These are phyloP conservation scores for Pestalotiopsis sp. DNA, from an alignment of 2,329 filamentous ascomycete species.

Conservation along the genomic window DNA sequence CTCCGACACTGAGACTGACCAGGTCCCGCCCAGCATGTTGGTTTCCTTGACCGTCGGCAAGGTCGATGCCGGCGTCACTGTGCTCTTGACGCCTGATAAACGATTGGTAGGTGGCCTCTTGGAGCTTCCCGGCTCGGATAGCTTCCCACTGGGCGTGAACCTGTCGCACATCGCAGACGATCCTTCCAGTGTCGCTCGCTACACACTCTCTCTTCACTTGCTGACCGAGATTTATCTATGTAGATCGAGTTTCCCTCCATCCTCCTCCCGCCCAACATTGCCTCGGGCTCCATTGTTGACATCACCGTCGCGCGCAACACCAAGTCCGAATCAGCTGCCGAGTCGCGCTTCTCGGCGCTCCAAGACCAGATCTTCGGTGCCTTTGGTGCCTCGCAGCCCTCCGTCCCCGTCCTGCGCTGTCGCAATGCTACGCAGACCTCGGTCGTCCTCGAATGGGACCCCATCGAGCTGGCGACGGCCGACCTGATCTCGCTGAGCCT, in stretches of 20 bases:
- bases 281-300: slow-evolving; percentile 95
- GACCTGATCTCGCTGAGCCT: slow-evolving; percentile 87
- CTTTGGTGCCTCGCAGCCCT: slow-evolving; percentile 81
- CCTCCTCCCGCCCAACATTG: slow-evolving; percentile 91
- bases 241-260: slow-evolving; percentile 99
- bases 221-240: slow-evolving; percentile 22
- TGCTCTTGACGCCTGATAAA: slow-evolving; percentile 95
- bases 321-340: slow-evolving; percentile 73
- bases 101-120: slow-evolving; percentile 70
- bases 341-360: slow-evolving; percentile 78
- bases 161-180: background rate
- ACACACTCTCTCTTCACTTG: slow-evolving; percentile 22
- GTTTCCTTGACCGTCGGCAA: slow-evolving; percentile 98
- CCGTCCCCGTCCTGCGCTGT: slow-evolving; percentile 80
- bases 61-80: slow-evolving; percentile 97
- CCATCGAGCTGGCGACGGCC: slow-evolving; percentile 88
- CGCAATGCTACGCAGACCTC: slow-evolving; percentile 99
- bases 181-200: background rate
- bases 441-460: slow-evolving; percentile 97
- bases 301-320: slow-evolving; percentile 92
- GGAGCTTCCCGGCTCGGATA: background rate
- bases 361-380: slow-evolving; percentile 86
- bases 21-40: slow-evolving; percentile 68
- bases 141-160: slow-evolving; percentile 19
- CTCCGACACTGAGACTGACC: background rate